Conservation (phyloP, 192 early-diverging fungal genomes). For the Globomyces pollinis-pini region DNA sequence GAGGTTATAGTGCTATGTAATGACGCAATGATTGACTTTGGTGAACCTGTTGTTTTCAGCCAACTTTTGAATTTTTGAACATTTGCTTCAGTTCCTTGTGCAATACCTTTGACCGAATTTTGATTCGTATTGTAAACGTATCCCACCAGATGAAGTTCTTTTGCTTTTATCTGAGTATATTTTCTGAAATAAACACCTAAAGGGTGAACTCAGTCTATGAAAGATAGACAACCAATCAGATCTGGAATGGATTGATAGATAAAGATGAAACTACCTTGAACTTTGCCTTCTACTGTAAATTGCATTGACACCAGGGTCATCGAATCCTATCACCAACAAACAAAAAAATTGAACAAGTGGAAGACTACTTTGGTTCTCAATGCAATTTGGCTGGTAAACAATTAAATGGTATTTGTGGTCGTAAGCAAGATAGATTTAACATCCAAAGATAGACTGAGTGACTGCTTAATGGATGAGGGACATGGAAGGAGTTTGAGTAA, state of each 20-base stretch:
- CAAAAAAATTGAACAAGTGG: no score
- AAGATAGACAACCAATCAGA: not conserved
- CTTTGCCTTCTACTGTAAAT: constrained; percentile 31
- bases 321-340: no score
- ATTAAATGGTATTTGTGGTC: no score
- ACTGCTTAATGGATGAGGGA: no score
- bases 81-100: constrained; percentile 11
- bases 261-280: constrained; percentile 13
- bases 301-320: constrained; percentile 1
- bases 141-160: constrained; percentile 12
- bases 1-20: constrained; percentile 1
- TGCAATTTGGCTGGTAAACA: no score
- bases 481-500: no score
- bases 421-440: no score
- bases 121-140: constrained; percentile 19
- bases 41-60: constrained; percentile 6
- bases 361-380: no score
- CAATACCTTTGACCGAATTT: constrained; percentile 21
- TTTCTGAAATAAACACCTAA: constrained; percentile 30
- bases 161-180: constrained; percentile 13
- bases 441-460: no score
- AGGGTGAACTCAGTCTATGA: not conserved
- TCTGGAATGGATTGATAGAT: not conserved
- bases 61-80: not conserved
- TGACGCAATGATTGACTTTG: constrained; percentile 17